phyloP scores from a whole-genome alignment of 371 early-diverging fungal species.

The Rhizopus sp. region DNA sequence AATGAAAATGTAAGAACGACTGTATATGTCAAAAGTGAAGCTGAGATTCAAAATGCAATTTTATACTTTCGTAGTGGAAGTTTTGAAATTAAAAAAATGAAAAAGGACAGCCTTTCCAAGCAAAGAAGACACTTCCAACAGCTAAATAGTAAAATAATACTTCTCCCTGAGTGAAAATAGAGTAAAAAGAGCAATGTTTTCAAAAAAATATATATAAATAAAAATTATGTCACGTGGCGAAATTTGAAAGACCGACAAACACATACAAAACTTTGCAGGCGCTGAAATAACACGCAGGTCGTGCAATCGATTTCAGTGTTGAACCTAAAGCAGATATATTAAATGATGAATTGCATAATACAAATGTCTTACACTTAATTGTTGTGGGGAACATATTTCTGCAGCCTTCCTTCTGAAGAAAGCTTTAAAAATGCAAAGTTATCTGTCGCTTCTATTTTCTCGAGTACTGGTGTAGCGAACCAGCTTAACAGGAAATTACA shows the following conservation, averaged over 20 bases:
- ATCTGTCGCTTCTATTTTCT: too few relatives aligned
- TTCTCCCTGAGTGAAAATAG: too few relatives aligned
- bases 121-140: background rate
- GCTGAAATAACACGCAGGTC: background rate
- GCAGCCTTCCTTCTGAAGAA: constrained; percentile 1
- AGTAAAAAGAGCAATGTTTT: too few relatives aligned
- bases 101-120: background rate
- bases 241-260: constrained; percentile 6
- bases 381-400: background rate
- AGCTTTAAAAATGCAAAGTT: too few relatives aligned
- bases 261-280: background rate
- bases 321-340: background rate
- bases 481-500: too few relatives aligned
- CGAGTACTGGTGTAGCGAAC: too few relatives aligned
- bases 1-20: too few relatives aligned
- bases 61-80: too few relatives aligned
- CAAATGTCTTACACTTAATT: background rate
- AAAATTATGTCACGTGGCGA: background rate
- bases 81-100: too few relatives aligned
- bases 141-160: background rate
- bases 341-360: background rate
- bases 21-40: too few relatives aligned
- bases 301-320: background rate
- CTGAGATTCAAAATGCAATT: too few relatives aligned
- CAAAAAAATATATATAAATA: too few relatives aligned